Evolutionary conservation across 2,329 filamentous ascomycete species (phyloP), one percentile per base, ranked within the genome.

Genomic region (Claviceps pusilla): DNA sequence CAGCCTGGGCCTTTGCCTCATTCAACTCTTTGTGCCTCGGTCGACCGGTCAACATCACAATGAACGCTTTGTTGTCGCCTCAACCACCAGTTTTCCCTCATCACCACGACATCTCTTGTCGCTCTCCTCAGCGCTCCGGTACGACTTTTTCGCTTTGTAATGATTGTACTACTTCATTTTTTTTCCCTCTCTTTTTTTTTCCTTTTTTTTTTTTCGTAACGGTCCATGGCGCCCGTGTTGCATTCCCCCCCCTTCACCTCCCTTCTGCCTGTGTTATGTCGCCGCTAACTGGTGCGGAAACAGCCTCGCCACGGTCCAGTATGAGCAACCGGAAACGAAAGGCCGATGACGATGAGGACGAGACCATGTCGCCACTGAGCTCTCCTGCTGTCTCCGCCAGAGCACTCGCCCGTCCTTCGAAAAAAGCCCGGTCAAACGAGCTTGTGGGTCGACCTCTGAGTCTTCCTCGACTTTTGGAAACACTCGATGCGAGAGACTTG

Each of bases 291-390:
- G 6, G n/a, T 53, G 39, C 33, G 14, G 24, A 49, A 33, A 56
- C 50, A 70, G 68, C 67, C 50, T 65, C 68, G 59, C 75, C 78
- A 9, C 75, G 78, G 60, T 65, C 77, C 57, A 76, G 67, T 66
- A 80, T 82, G 76, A 61, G 68, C 19, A 73, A 69, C 62, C 75
- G 78, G 61, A 97, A 97, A 77, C 84, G 93, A 71, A 97, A 97
- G 76, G 89, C 88, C 64, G 82, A 84, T 55, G 82, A 84, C 52
- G 86, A 90, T 66, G 69, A 68, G 41, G 88, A 89, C 65, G 96
- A 97, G 88, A 89, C 86, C 56, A 84, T 91, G 63, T 96, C 91
- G 42, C 90, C 91, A 7, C 79, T 81, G 56, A 83, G 79, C 69
- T 95, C 91, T 43, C 89, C 91, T 50, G 85, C 87, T 57, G 78